Evolutionary conservation across 1,139 yeast genomes (phyloP), one percentile per base, ranked within the genome.

Genomic region (Kodamaea sp.): DNA sequence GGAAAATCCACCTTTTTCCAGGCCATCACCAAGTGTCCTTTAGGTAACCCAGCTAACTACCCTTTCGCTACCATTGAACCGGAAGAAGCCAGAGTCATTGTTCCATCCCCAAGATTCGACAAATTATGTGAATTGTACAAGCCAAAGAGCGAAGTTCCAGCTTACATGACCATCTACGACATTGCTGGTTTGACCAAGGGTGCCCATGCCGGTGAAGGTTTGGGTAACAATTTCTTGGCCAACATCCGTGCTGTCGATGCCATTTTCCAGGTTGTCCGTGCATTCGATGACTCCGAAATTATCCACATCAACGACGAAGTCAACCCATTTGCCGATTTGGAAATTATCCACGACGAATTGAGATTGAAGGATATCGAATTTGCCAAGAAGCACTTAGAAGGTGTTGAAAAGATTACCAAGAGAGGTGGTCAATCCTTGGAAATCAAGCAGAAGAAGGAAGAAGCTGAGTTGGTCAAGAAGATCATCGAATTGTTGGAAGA

Each of bases 11-110:
- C 92, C 16, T 83, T 83, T 63, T 83, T 83, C 77, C 92, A 84
- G 64, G 92, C 92, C 42, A 82, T 84, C 53, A 84, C 94, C 48
- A 80, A 82, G 69, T 89, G 89, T 57, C 95, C 95, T 38, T 76
- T 92, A 54, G 98, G 98, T 54, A 92, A 90, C 70, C 97, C 98
- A 42, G 98, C 97, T 46, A 92, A 92, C 66, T 92, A 90, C 62
- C 98, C 98, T 24, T 92, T 90, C 60, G 98, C 98, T 39, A 92
- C 98, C 42, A 92, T 92, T 66, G 98, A 92, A 53, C 98, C 98
- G 32, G 98, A 92, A 73, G 98, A 92, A 72, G 97, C 98, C 34
- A 79, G 96, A 64, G 96, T 90, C 42, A 83, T 85, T 56, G 98
- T 92, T 39, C 98, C 98, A 50, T 89, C 97, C 29, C 77, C 86